A percentile compares a stretch with the other conserved stretches of the same genome.
These are phyloP conservation scores for Ganoderma sp. DNA, from an alignment of 1,284 basidiomycete species.

Conservation along the genomic window DNA sequence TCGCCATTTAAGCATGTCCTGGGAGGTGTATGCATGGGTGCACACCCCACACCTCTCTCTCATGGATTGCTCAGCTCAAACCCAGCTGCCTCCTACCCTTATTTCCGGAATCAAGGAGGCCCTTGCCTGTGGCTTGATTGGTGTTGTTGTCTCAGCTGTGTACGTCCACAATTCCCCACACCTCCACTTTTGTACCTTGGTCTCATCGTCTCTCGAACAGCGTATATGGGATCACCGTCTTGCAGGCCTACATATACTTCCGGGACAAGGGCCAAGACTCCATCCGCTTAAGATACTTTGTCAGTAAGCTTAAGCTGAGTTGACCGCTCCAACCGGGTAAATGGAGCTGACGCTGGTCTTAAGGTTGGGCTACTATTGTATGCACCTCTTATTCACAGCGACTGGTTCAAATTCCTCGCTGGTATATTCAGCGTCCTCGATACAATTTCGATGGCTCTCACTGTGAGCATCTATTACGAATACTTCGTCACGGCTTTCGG, in stretches of 20 bases:
- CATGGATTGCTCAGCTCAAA: neutral
- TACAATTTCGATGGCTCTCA: neutral
- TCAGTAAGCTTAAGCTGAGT: neutral
- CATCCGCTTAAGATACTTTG: neutral
- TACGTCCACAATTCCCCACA: neutral
- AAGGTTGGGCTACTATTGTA: neutral
- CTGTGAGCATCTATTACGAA: neutral
- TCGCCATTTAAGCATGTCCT: neutral
- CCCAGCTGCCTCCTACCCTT: neutral
- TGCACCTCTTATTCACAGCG: neutral
- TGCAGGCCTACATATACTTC: slow-evolving; percentile 2
- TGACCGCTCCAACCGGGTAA: neutral
- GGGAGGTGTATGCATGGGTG: neutral
- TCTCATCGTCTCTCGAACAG: neutral
- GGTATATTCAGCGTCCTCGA: neutral
- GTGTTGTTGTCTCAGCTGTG: neutral
- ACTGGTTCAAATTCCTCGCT: neutral
- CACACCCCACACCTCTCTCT: neutral
- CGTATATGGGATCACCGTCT: neutral
- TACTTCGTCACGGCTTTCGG: neutral
- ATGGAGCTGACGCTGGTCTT: neutral
- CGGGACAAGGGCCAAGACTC: neutral
- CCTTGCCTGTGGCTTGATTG: neutral
- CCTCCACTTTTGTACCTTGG: neutral
- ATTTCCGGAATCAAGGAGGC: neutral